Evolutionary conservation across 768 basidiomycete genomes (phyloP).

Genomic region (Cystobasidium tubakii): DNA sequence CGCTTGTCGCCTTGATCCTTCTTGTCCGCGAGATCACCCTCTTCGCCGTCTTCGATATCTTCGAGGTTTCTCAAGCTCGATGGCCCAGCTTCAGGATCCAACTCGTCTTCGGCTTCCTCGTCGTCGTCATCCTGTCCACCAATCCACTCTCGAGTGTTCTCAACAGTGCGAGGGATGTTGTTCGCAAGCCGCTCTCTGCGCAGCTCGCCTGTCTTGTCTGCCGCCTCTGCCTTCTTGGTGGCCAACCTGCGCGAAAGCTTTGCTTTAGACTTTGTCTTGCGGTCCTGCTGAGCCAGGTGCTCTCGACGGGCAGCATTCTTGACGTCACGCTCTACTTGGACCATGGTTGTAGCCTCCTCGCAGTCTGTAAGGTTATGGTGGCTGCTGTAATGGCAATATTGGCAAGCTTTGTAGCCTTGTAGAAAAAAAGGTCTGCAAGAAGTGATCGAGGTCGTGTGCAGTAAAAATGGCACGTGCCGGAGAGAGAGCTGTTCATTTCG

Average conservation of each 20-base stretch:
- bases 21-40: background rate
- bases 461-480: background rate
- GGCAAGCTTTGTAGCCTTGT: background rate
- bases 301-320: constrained; percentile 33
- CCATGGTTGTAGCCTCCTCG: background rate
- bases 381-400: background rate
- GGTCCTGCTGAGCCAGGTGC: constrained; percentile 38
- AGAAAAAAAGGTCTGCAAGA: background rate
- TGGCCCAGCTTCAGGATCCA: background rate
- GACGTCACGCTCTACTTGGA: background rate
- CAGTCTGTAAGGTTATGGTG: background rate
- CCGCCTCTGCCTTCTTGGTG: constrained; percentile 70
- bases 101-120: background rate
- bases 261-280: constrained; percentile 40
- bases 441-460: background rate
- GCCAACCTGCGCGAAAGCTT: constrained; percentile 65
- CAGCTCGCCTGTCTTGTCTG: constrained; percentile 69
- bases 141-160: constrained; percentile 76
- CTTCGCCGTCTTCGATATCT: constrained; percentile 18
- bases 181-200: constrained; percentile 55
- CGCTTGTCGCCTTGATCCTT: constrained; percentile 26
- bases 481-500: background rate
- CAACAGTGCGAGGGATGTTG: constrained; percentile 59
- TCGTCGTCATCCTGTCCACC: constrained; percentile 37
- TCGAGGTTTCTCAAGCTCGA: background rate